Base-by-base conservation (phyloP, 805 yeast genomes). In the Nakazawaea wyomingensis region DNA sequence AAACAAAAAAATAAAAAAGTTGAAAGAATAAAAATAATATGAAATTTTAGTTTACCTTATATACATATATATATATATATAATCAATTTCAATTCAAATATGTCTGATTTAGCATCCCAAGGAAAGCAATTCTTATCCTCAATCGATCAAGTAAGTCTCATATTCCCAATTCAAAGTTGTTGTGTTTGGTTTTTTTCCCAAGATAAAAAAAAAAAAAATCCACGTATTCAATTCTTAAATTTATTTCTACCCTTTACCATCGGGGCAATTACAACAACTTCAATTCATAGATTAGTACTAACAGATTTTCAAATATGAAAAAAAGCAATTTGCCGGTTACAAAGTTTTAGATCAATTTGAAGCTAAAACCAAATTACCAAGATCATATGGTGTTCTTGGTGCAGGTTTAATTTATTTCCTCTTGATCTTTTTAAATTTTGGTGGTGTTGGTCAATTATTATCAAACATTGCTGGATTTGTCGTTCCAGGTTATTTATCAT, bases 401-500 rank as follows among this genome's bases (percentile, higher is more conserved):
- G 71, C 74, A 21, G 81, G 69, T 28, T 80, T 63, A 4, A 57
- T 78, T 37, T 93, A 93, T 69, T 71, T 90, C 51, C 65, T 90
- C 33, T 62, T 91, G 55, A 80, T 90, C 46, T 88, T 91, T 66
- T 69, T 90, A 57, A 95, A 93, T 68, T 69, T 90, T 54, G 98
- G 96, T 49, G 98, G 97, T 22, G 71, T 93, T 56, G 99, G 99
- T 48, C 95, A 90, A 69, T 78, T 93, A 56, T 74, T 93, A 53
- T 85, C 96, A 51, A 93, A 93, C 71, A 67, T 91, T 55, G 95
- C 95, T 14, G 96, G 97, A 1, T 86, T 93, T 53, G 87, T 78
- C 32, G 62, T 89, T 48, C 99, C 99, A 36, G 91, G 93, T 42
- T 91, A 90, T 70, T 80, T 74, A 59, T 91, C 98, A 7, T 71